phyloP scores from a whole-genome alignment of 306 rosid genomes.

The Prunus campanulata region DNA sequence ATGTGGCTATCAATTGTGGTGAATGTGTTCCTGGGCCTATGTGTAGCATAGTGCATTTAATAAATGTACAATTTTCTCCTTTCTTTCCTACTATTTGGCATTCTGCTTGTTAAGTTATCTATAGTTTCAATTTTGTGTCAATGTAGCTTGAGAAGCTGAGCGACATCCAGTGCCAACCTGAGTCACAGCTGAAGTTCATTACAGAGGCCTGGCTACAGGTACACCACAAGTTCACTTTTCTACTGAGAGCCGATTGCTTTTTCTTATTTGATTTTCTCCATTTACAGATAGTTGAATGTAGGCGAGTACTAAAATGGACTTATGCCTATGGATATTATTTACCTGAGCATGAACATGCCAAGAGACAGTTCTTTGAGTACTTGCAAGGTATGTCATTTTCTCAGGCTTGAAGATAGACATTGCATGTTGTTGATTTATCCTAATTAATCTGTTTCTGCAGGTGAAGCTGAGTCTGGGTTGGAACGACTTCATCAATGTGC shows the following conservation, averaged over 20 bases:
- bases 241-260: constrained; percentile 4
- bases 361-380: constrained; percentile 56
- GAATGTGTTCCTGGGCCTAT: background rate
- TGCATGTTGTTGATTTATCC: background rate
- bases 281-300: constrained; percentile 89
- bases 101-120: background rate
- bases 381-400: constrained; percentile 40
- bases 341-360: constrained; percentile 62
- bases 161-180: constrained; percentile 88
- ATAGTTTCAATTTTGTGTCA: background rate
- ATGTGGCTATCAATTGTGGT: background rate
- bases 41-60: background rate
- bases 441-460: constrained; percentile 30
- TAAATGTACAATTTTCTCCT: background rate
- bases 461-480: constrained; percentile 84
- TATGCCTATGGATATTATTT: constrained; percentile 91
- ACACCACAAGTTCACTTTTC: constrained; percentile 12
- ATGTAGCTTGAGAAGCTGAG: constrained; percentile 88
- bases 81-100: background rate
- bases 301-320: constrained; percentile 95
- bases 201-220: constrained; percentile 99
- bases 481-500: constrained; percentile 83
- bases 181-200: constrained; percentile 93
- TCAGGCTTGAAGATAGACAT: background rate
- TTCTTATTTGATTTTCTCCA: constrained; percentile 16